Evolutionary conservation across 2,329 filamentous ascomycete species (phyloP).

Genomic region (Penicillium crustosum): DNA sequence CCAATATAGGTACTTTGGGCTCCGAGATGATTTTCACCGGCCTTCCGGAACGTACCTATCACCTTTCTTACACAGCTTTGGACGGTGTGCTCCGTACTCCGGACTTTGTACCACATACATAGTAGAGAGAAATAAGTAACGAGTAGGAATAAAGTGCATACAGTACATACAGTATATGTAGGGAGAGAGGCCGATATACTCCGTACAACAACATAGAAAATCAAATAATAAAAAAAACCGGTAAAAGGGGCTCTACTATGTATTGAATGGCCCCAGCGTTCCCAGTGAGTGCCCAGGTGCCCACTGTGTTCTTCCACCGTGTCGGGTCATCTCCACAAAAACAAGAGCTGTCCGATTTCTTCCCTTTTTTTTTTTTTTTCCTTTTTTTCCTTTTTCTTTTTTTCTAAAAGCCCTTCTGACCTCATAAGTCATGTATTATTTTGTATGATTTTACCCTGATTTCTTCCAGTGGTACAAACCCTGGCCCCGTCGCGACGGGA

Average conservation of each 20-base stretch:
- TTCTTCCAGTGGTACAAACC: slow-evolving; percentile 8
- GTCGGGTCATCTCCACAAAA: slow-evolving; percentile 28
- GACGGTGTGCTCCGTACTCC: too few relatives aligned
- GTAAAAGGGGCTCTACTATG: not conserved
- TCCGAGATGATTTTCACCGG: slow-evolving; percentile 7
- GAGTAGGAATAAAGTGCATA: not conserved
- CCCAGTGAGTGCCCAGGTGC: not conserved
- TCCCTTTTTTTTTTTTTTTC: not conserved
- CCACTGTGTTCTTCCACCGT: slow-evolving; percentile 11
- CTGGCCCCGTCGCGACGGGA: slow-evolving; percentile 13
- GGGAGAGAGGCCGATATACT: too few relatives aligned
- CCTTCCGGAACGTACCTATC: not conserved
- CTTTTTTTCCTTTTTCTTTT: not conserved
- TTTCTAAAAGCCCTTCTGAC: slow-evolving; percentile 4
- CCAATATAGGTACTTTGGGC: not conserved
- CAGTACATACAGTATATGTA: too few relatives aligned
- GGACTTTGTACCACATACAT: too few relatives aligned
- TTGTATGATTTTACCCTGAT: slow-evolving; percentile 17
- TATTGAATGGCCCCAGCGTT: slow-evolving; percentile 3
- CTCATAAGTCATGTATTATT: slow-evolving; percentile 4
- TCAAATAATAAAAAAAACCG: too few relatives aligned
- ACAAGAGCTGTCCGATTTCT: slow-evolving; percentile 21
- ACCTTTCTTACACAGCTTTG: too few relatives aligned
- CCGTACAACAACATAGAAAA: too few relatives aligned
- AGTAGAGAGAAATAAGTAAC: not conserved